Evolutionary conservation across 2,329 filamentous ascomycete genomes (phyloP).

Genomic region (Cytospora schulzeri): DNA sequence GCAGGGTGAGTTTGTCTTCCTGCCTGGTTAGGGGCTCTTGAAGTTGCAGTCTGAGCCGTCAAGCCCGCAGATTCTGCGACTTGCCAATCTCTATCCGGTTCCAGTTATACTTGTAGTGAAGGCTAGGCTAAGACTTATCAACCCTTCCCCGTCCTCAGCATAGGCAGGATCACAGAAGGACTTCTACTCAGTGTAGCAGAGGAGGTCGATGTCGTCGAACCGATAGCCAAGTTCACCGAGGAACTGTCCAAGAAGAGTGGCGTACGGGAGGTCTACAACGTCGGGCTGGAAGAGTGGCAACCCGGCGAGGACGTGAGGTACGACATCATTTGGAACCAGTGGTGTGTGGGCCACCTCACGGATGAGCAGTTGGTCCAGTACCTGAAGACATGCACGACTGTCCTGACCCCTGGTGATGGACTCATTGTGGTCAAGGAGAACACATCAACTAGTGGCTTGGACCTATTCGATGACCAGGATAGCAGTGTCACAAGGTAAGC

Average conservation of each 20-base stretch:
- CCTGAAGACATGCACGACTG: constrained; percentile 59
- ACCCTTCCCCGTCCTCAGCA: constrained; percentile 50
- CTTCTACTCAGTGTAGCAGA: constrained; percentile 72
- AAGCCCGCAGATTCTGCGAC: no score
- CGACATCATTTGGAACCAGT: constrained; percentile 86
- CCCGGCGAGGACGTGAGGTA: constrained; percentile 56
- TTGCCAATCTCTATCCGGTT: no score
- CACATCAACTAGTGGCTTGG: constrained; percentile 55
- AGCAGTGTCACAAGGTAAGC: constrained; percentile 71
- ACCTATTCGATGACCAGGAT: constrained; percentile 76
- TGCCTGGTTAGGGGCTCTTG: background rate
- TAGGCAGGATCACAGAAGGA: constrained; percentile 79
- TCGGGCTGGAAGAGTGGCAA: constrained; percentile 73
- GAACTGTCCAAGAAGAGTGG: constrained; percentile 60
- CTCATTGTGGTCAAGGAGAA: constrained; percentile 84
- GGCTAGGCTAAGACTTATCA: constrained; percentile 1
- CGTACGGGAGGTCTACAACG: constrained; percentile 65
- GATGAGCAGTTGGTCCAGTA: constrained; percentile 72
- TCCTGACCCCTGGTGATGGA: constrained; percentile 43
- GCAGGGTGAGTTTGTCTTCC: constrained; percentile 41
- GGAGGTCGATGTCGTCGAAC: constrained; percentile 81
- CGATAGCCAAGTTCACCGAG: constrained; percentile 77
- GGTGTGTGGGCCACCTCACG: constrained; percentile 83
- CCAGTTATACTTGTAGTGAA: no score
- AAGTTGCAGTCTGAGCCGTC: no score